Conservation (phyloP, 2,329 filamentous ascomycete genomes). For the Aureobasidium mangrovei region DNA sequence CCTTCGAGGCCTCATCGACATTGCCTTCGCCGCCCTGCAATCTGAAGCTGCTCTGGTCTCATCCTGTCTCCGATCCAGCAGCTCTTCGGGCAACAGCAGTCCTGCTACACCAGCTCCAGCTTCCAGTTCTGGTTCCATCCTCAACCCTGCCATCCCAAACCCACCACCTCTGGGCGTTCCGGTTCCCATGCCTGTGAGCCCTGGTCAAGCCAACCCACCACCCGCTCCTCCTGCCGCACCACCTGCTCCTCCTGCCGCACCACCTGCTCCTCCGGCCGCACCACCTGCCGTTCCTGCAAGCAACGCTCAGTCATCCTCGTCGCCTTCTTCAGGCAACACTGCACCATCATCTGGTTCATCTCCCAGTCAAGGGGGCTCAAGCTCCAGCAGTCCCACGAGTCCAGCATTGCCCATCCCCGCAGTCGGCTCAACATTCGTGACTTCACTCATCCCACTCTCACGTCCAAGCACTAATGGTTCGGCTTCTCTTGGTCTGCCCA, state of each 20-base stretch:
- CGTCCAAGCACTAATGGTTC: background rate
- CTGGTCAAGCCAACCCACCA: background rate
- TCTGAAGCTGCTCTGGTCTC: constrained; percentile 9
- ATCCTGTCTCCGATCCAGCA: constrained; percentile 1
- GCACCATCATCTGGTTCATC: background rate
- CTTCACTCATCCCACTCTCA: background rate
- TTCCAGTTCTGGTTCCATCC: constrained; percentile 1
- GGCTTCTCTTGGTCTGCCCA: background rate
- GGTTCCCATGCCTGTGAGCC: background rate
- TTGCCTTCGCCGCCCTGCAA: constrained; percentile 10
- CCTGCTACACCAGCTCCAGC: background rate
- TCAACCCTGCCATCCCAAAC: constrained; percentile 5
- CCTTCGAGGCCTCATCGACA: constrained; percentile 11
- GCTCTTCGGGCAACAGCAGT: background rate
- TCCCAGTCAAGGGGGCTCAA: background rate
- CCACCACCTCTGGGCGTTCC: constrained; percentile 5
- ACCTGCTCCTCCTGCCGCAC: background rate
- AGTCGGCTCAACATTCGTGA: background rate
- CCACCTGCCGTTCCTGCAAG: background rate
- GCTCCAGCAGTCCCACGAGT: background rate
- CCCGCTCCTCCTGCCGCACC: background rate
- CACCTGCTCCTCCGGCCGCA: background rate
- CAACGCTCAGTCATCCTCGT: background rate
- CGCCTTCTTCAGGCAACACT: background rate
- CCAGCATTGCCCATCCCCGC: too few species aligned